Conservation (phyloP, 208 protist species). For the Leishmania tarentolae region DNA sequence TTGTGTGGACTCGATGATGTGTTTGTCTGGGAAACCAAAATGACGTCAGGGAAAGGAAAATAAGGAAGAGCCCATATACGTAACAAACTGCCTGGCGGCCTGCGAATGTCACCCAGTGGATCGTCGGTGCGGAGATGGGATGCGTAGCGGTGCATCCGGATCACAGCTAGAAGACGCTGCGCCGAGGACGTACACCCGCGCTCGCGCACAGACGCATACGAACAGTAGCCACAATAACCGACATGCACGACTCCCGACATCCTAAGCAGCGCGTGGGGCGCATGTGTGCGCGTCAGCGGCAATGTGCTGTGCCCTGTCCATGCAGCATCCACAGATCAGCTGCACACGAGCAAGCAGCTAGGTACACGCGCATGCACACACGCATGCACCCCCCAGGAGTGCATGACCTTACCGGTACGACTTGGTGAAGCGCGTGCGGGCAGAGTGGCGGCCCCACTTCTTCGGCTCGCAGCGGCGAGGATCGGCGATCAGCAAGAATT, state of each 20-base stretch:
- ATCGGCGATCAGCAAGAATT: slow-evolving; percentile 99
- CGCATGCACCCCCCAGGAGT: neutral
- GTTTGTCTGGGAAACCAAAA: too few species aligned
- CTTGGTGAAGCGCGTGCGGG: slow-evolving; percentile 99
- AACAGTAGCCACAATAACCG: neutral
- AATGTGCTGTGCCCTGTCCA: neutral
- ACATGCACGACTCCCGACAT: neutral
- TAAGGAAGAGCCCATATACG: neutral
- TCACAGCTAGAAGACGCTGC: too few species aligned
- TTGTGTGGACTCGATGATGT: too few species aligned
- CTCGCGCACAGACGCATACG: neutral
- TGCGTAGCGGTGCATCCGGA: too few species aligned
- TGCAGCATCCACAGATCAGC: neutral
- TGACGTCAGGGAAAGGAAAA: neutral
- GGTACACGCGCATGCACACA: neutral
- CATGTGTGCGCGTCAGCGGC: neutral
- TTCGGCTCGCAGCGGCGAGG: slow-evolving; percentile 99
- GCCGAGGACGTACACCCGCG: neutral
- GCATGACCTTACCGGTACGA: slow-evolving; percentile 97
- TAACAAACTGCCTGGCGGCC: neutral
- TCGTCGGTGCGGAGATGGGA: neutral
- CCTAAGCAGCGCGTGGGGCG: neutral
- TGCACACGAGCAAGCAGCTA: neutral
- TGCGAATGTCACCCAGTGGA: neutral
- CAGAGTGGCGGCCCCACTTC: slow-evolving; percentile 99